A percentile compares a stretch with the other conserved stretches of the same genome.
phyloP scores from a whole-genome alignment of 495 filamentous ascomycete genomes.

The Neurospora sp. region DNA sequence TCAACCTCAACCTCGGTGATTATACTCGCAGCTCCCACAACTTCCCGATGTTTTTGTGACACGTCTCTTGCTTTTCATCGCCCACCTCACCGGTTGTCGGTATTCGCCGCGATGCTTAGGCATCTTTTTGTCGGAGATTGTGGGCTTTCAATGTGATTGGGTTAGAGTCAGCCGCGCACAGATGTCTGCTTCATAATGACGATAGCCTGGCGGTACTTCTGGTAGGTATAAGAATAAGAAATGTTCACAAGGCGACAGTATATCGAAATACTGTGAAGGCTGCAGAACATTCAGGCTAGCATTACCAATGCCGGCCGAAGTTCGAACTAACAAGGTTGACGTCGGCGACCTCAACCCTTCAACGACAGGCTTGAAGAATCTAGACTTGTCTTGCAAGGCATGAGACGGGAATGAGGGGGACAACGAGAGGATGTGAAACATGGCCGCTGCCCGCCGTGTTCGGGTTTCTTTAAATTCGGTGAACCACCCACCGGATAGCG shows the following conservation, averaged over 20 bases:
- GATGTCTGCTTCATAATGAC: neutral
- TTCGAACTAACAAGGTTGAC: neutral
- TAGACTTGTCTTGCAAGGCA: neutral
- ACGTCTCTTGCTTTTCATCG: neutral
- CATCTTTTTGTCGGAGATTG: neutral
- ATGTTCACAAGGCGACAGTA: neutral
- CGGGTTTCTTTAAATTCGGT: neutral
- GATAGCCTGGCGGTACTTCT: neutral
- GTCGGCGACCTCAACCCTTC: neutral
- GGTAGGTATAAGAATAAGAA: neutral
- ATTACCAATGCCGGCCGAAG: neutral
- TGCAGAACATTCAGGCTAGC: neutral
- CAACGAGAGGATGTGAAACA: neutral
- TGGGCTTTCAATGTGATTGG: neutral
- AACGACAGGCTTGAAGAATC: neutral
- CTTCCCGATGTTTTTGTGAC: neutral
- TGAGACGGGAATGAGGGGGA: neutral
- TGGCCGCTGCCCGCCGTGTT: neutral
- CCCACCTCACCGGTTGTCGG: neutral
- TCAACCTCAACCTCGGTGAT: neutral
- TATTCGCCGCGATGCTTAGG: neutral
- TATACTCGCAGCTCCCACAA: neutral
- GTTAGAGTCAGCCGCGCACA: neutral
- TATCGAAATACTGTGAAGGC: neutral
- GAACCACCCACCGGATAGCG: neutral